Percentiles rank a stretch among this genome's conserved stretches.
Evolutionary conservation across 2,329 filamentous ascomycete genomes (phyloP).

Genomic region (Trichoderma guizhouense): DNA sequence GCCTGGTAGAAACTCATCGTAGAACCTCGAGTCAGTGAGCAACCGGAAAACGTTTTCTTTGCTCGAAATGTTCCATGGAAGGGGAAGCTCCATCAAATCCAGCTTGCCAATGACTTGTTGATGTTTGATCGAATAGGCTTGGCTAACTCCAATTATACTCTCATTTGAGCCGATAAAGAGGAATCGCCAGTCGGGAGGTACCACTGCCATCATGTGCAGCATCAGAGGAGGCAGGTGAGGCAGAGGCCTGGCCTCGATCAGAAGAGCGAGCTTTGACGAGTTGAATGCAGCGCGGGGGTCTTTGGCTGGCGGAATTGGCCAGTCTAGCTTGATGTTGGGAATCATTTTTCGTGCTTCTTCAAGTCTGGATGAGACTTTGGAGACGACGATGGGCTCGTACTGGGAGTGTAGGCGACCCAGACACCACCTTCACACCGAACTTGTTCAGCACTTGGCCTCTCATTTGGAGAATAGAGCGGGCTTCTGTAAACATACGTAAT

Average conservation of each 20-base stretch:
- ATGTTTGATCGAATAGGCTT: slow-evolving; percentile 45
- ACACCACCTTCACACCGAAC: slow-evolving; percentile 40
- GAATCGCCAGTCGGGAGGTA: slow-evolving; percentile 57
- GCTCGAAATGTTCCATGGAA: slow-evolving; percentile 44
- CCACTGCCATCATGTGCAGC: slow-evolving; percentile 54
- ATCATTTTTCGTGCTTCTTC: slow-evolving; percentile 40
- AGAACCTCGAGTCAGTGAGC: slow-evolving; percentile 51
- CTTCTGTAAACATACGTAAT: background rate
- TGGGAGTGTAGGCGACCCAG: slow-evolving; percentile 32
- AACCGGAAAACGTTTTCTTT: slow-evolving; percentile 48
- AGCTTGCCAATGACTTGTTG: slow-evolving; percentile 51
- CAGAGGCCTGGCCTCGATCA: slow-evolving; percentile 52
- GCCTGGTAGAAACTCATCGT: slow-evolving; percentile 47
- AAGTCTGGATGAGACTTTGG: slow-evolving; percentile 36
- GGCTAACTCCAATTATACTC: slow-evolving; percentile 44
- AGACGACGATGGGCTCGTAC: slow-evolving; percentile 44
- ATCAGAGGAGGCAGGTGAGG: slow-evolving; percentile 51
- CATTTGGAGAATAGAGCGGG: background rate
- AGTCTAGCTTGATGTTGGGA: slow-evolving; percentile 40
- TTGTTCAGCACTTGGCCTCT: background rate
- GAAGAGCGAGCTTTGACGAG: slow-evolving; percentile 50
- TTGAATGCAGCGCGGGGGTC: slow-evolving; percentile 41
- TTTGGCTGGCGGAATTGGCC: slow-evolving; percentile 27
- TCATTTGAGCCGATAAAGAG: slow-evolving; percentile 52
- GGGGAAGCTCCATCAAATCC: slow-evolving; percentile 47